Evolutionary conservation across 169 alveolate genomes (phyloP).

Genomic region (Fabrea salina): DNA sequence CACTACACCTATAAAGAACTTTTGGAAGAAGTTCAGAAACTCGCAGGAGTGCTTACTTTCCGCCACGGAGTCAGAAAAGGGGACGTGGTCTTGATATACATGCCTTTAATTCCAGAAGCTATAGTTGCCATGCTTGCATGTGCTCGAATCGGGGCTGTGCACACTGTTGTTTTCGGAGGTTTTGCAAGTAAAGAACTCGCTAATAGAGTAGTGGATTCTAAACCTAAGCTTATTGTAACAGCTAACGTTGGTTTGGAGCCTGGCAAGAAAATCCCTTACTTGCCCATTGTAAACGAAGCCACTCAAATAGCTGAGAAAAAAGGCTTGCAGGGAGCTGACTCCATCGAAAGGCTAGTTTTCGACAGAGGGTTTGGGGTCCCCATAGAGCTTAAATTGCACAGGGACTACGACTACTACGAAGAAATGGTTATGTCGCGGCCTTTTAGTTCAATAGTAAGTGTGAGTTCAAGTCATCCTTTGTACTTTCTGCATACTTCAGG

Average conservation of each 20-base stretch:
- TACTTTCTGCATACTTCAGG: constrained; percentile 80
- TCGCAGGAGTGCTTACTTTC: constrained; percentile 59
- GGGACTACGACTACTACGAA: neutral
- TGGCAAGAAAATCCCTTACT: constrained; percentile 67
- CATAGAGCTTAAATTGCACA: neutral
- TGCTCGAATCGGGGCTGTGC: constrained; percentile 85
- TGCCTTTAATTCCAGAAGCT: constrained; percentile 87
- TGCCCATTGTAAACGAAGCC: constrained; percentile 76
- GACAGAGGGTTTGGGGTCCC: neutral
- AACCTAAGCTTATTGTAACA: constrained; percentile 76
- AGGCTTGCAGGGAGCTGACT: neutral
- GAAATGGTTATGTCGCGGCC: neutral
- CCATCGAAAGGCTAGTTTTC: neutral
- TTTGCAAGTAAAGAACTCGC: constrained; percentile 80
- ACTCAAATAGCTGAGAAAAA: constrained; percentile 48
- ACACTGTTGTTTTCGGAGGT: constrained; percentile 87
- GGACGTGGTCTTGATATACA: constrained; percentile 77
- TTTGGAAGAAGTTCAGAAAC: constrained; percentile 58
- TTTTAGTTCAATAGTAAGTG: constrained; percentile 32
- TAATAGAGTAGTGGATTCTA: constrained; percentile 72
- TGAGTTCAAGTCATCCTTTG: constrained; percentile 58
- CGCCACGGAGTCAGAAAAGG: constrained; percentile 68
- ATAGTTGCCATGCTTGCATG: constrained; percentile 77
- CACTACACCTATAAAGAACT: constrained; percentile 69
- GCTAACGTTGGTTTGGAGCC: constrained; percentile 89